phyloP scores from a whole-genome alignment of 2,329 filamentous ascomycete species.

The Aquanectria penicillioides region DNA sequence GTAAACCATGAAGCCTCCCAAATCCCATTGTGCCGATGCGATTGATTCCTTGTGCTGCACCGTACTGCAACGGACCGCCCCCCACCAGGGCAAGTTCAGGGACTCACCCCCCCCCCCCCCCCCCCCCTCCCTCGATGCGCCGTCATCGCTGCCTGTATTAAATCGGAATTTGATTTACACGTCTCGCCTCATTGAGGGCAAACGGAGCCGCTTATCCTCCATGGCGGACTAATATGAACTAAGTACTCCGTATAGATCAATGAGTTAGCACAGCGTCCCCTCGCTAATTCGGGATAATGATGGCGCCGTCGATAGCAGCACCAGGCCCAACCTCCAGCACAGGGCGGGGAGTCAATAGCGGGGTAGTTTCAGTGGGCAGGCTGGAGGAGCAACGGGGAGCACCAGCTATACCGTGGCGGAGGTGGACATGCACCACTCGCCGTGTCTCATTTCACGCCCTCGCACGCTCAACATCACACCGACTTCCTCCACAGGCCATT shows the following conservation, averaged over 20 bases:
- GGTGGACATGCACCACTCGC: constrained; percentile 1
- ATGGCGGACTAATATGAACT: too few species aligned
- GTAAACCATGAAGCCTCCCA: constrained; percentile 33
- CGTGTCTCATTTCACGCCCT: not conserved
- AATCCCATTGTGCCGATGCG: too few species aligned
- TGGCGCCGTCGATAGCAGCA: not conserved
- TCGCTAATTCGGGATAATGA: constrained; percentile 20
- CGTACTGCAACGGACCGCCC: too few species aligned
- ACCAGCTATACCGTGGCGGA: not conserved
- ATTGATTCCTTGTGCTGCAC: too few species aligned
- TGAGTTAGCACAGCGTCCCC: not conserved
- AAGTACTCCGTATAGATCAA: too few species aligned
- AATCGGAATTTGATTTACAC: too few species aligned
- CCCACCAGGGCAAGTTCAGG: too few species aligned
- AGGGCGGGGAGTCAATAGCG: constrained; percentile 21
- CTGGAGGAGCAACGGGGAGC: not conserved
- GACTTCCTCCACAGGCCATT: constrained; percentile 6
- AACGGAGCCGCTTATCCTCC: too few species aligned
- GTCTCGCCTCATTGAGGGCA: too few species aligned
- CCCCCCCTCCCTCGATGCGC: too few species aligned
- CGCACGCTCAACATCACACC: constrained; percentile 8
- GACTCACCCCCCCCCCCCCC: too few species aligned
- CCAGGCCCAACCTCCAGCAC: not conserved
- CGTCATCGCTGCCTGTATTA: too few species aligned
- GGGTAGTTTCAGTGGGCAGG: constrained; percentile 17